Evolutionary conservation across 2,329 filamentous ascomycete species (phyloP).

Genomic region (Delphinella strobiligena): DNA sequence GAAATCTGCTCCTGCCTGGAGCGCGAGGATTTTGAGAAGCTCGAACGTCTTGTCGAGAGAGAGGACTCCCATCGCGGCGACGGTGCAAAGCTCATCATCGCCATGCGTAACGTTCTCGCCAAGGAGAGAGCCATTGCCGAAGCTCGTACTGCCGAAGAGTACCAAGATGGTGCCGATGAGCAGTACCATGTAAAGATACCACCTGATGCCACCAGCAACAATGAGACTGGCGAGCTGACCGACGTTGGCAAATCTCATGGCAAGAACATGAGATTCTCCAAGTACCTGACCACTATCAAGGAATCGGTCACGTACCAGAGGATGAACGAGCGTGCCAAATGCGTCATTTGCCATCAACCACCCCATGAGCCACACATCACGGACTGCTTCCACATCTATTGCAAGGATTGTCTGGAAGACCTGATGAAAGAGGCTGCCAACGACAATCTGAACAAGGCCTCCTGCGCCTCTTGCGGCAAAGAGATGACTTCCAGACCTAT

Average conservation of each 20-base stretch:
- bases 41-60: conserved; percentile 17
- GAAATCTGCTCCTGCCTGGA: conserved; percentile 34
- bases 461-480: conserved; percentile 24
- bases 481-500: neutral
- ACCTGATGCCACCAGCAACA: neutral
- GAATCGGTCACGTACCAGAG: conserved; percentile 24
- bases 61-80: conserved; percentile 3
- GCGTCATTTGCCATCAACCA: conserved; percentile 29
- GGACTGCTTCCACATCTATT: conserved; percentile 45
- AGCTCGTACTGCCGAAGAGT: neutral
- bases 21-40: conserved; percentile 31
- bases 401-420: conserved; percentile 33
- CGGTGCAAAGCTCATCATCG: conserved; percentile 9
- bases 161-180: neutral
- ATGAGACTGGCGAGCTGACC: neutral
- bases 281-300: conserved; percentile 26
- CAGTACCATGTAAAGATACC: neutral
- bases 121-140: conserved; percentile 1
- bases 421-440: conserved; percentile 19
- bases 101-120: conserved; percentile 13
- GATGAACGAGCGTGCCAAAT: conserved; percentile 23
- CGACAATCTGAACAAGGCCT: neutral
- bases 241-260: conserved; percentile 23
- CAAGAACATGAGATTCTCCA: conserved; percentile 26
- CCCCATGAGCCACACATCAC: conserved; percentile 34